Conservation (phyloP, 2,329 filamentous ascomycete species). For the Chalaropsis ovoidea region DNA sequence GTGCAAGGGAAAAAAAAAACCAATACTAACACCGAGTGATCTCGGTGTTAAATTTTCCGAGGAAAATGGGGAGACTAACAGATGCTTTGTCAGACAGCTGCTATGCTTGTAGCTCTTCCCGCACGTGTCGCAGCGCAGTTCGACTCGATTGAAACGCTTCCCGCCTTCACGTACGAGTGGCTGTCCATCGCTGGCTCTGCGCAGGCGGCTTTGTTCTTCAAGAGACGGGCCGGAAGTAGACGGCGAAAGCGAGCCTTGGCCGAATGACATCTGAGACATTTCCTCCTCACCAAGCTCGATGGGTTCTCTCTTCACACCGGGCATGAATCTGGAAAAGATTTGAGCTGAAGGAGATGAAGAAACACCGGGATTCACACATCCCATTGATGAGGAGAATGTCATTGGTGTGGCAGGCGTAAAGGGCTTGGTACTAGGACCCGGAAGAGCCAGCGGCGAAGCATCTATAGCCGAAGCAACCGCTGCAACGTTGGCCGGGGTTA, state of each 20-base stretch:
- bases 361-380: constrained; percentile 2
- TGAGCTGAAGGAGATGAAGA: constrained; percentile 52
- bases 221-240: constrained; percentile 29
- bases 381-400: constrained; percentile 14
- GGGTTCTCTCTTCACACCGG: constrained; percentile 41
- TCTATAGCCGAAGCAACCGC: constrained; percentile 41
- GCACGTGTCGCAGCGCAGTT: constrained; percentile 94
- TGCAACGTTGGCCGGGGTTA: constrained; percentile 17
- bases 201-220: constrained; percentile 41
- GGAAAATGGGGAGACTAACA: constrained; percentile 69
- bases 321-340: constrained; percentile 49
- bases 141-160: constrained; percentile 71
- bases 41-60: not conserved
- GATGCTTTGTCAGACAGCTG: constrained; percentile 99
- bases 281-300: constrained; percentile 54
- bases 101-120: constrained; percentile 99
- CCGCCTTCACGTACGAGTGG: constrained; percentile 68
- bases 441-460: constrained; percentile 35
- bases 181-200: constrained; percentile 75
- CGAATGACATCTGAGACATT: constrained; percentile 46
- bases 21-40: not conserved
- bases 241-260: constrained; percentile 36
- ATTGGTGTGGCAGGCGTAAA: constrained; percentile 13
- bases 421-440: constrained; percentile 21
- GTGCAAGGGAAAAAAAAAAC: not conserved